Evolutionary conservation across 352 stramenopile species (phyloP).

Genomic region (Globisporangium nagaii): DNA sequence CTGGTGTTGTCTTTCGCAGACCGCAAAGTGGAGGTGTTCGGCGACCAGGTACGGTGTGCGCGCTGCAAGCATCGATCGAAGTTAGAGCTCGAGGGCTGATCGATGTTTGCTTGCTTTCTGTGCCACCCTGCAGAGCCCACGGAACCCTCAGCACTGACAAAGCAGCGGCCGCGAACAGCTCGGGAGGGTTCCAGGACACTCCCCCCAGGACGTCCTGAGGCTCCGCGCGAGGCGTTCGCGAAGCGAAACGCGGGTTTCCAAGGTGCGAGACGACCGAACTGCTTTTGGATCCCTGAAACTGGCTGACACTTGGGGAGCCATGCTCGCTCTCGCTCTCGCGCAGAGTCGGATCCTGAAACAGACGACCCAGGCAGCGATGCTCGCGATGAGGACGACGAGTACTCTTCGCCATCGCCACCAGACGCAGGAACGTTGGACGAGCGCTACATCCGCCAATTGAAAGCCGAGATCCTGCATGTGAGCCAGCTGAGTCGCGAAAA

Average conservation of each 20-base stretch:
- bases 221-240: not conserved
- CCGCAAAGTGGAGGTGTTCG: conserved; percentile 48
- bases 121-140: not conserved
- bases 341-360: conserved; percentile 4
- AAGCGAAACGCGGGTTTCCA: conserved; percentile 17
- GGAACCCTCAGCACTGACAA: conserved; percentile 7
- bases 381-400: not conserved
- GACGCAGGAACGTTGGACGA: conserved; percentile 15
- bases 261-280: not conserved
- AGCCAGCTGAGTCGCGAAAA: conserved; percentile 17
- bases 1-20: conserved; percentile 11
- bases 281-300: not conserved
- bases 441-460: conserved; percentile 51
- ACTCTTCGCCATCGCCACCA: not conserved
- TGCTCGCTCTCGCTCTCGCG: no score
- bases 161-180: conserved; percentile 46
- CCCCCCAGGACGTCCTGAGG: not conserved
- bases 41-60: conserved; percentile 16
- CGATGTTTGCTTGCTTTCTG: not conserved
- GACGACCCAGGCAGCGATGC: not conserved
- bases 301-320: not conserved
- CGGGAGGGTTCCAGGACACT: conserved; percentile 26
- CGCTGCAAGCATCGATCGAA: not conserved
- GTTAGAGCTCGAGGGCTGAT: not conserved
- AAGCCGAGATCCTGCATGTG: conserved; percentile 44